These are phyloP conservation scores for Tetrastigma voinierianum DNA, from an alignment of 164 flowering plant genomes.

Conservation along the genomic window DNA sequence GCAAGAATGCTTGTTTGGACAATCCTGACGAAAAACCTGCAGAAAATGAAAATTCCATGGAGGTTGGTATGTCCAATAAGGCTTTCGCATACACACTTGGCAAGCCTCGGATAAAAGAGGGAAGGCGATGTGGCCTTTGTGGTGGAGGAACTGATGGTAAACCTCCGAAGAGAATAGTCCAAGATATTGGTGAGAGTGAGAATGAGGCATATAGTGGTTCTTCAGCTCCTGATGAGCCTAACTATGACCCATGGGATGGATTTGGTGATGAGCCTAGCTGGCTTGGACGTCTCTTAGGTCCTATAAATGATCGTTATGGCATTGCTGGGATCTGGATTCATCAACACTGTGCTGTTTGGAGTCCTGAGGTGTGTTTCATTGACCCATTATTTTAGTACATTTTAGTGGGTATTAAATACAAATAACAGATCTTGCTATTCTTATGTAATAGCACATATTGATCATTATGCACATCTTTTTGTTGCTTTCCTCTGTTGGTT, in stretches of 20 bases:
- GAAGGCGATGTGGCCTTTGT: conserved; percentile 91
- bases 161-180: conserved; percentile 72
- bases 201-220: conserved; percentile 74
- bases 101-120: conserved; percentile 53
- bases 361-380: conserved; percentile 83
- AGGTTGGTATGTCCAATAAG: conserved; percentile 19
- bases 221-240: conserved; percentile 79
- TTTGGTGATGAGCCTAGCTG: conserved; percentile 96
- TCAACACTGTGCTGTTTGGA: conserved; percentile 99
- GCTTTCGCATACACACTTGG: conserved; percentile 19
- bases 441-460: too few species aligned
- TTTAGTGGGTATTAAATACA: background rate
- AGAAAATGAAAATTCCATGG: conserved; percentile 24
- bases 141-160: conserved; percentile 89
- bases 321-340: conserved; percentile 98
- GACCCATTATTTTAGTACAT: conserved; percentile 6
- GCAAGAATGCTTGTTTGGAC: conserved; percentile 13
- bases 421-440: too few species aligned
- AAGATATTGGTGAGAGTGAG: conserved; percentile 70
- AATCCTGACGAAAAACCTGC: conserved; percentile 16
- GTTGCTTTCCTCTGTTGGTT: background rate
- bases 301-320: conserved; percentile 87
- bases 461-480: background rate
- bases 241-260: conserved; percentile 95
- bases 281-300: conserved; percentile 96